Percentiles rank a stretch among this genome's conserved stretches.
These are phyloP conservation scores for Penicillium odoratum DNA, from an alignment of 495 filamentous ascomycete genomes.

Conservation along the genomic window DNA sequence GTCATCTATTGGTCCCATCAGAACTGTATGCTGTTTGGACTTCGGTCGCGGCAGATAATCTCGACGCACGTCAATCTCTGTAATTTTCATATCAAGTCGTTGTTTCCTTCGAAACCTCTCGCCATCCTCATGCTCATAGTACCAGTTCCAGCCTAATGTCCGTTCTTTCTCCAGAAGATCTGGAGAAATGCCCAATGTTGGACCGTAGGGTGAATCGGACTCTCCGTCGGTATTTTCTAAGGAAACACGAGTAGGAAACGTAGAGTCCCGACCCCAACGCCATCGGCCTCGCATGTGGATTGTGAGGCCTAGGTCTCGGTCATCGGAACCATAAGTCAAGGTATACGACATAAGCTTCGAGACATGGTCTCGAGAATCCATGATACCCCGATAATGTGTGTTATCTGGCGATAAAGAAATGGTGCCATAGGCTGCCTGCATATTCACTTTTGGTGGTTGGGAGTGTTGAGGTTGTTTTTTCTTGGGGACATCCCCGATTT, in stretches of 20 bases:
- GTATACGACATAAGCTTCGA: constrained; percentile 39
- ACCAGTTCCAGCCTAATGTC: constrained; percentile 58
- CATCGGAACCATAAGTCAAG: constrained; percentile 45
- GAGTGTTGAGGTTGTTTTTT: constrained; percentile 1
- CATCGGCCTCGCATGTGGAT: constrained; percentile 51
- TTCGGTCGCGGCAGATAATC: constrained; percentile 43
- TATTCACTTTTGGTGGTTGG: neutral
- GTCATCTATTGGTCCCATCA: constrained; percentile 51
- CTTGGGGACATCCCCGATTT: neutral
- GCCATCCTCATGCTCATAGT: constrained; percentile 41
- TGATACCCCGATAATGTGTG: constrained; percentile 37
- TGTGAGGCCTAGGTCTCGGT: constrained; percentile 46
- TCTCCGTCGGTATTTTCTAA: constrained; percentile 25
- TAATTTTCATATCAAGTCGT: constrained; percentile 23
- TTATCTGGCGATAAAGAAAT: constrained; percentile 16
- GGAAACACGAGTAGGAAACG: constrained; percentile 47
- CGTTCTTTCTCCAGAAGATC: constrained; percentile 45
- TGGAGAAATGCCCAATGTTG: constrained; percentile 37
- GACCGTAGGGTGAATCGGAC: constrained; percentile 44
- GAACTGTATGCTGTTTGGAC: constrained; percentile 39
- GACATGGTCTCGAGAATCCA: constrained; percentile 40
- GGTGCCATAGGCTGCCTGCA: neutral
- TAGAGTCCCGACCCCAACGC: constrained; percentile 43
- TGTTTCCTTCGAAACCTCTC: constrained; percentile 42
- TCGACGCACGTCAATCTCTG: constrained; percentile 28